Evolutionary conservation across 768 basidiomycete species (phyloP).

Genomic region (Boletus tomentosulus): DNA sequence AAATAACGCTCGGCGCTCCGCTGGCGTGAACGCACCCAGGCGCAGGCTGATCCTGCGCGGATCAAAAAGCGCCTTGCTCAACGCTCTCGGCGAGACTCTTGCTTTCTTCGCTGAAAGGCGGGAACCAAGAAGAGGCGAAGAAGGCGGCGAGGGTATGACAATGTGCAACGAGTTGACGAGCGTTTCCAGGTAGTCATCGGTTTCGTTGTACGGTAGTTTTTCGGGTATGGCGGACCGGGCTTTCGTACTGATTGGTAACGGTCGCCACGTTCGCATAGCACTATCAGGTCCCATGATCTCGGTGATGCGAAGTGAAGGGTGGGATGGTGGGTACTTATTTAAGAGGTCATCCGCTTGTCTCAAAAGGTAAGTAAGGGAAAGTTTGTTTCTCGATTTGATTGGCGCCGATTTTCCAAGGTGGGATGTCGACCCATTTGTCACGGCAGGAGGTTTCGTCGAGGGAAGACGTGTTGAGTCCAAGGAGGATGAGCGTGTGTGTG

Average conservation of each 20-base stretch:
- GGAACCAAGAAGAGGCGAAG: constrained; percentile 13
- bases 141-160: constrained; percentile 25
- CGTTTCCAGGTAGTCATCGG: constrained; percentile 26
- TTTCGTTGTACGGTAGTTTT: constrained; percentile 20
- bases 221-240: constrained; percentile 13
- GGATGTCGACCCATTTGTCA: neutral
- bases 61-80: constrained; percentile 7
- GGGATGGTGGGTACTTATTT: constrained; percentile 53
- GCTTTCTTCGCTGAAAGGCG: constrained; percentile 20
- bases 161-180: constrained; percentile 20
- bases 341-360: constrained; percentile 56
- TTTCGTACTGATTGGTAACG: constrained; percentile 25
- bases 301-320: constrained; percentile 48
- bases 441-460: neutral
- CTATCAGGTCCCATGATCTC: constrained; percentile 77
- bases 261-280: constrained; percentile 66
- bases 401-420: constrained; percentile 1
- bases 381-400: constrained; percentile 13
- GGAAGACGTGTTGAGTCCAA: neutral
- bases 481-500: constrained; percentile 10
- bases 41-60: constrained; percentile 18
- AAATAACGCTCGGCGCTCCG: constrained; percentile 38
- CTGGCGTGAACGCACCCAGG: constrained; percentile 24
- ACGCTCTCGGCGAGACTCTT: constrained; percentile 6
- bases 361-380: constrained; percentile 50